Evolutionary conservation across 2,329 filamentous ascomycete genomes (phyloP), one percentile per base, ranked within the genome.

Genomic region (Macrophomina pseudophaseolina): DNA sequence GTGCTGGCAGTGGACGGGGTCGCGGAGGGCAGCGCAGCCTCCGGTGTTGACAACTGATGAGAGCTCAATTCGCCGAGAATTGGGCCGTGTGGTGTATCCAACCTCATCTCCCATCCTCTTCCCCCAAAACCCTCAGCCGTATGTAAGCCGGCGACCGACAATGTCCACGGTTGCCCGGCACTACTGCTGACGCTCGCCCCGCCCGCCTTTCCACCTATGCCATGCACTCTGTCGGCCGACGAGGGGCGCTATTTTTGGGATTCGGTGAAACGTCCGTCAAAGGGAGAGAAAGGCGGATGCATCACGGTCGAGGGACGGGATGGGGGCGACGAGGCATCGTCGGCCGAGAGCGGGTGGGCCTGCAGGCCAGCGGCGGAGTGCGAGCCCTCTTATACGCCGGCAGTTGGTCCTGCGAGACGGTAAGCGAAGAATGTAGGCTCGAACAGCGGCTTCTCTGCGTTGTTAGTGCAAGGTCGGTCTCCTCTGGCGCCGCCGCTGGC

Each of bases 191-290:
- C 58, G 58, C 58, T 62, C 42, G 49, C 30, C n/a, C 30, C n/a
- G n/a, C 16, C 58, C 49, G 58, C 58, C 30, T 49, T 44, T 42
- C 54, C 35, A 7, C 35, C 23, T 23, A 23, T 23, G 23, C 23
- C 23, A 23, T 23, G 23, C 9, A 40, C 28, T n/a, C 18, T 28
- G 56, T 46, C 56, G 56, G 56, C 56, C 56, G 58, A 62, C 38
- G 42, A 62, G 58, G 42, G 32, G 9, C 18, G 58, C 44, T 62
- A 62, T 62, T 62, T 62, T 62, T 62, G 58, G 58, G 16, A 3
- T 49, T 40, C 58, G 42, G 44, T 49, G 58, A 62, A 62, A 62
- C 58, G 44, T 40, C 58, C 58, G 42, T 49, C 44, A 35, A 16
- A 38, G 30, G 42, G 38, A 35, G 16, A n/a, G 6, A 18, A 42